A percentile compares a stretch with the other conserved stretches of the same genome.
phyloP scores from a whole-genome alignment of 345 rosid genomes.

The Syzygium jambos region DNA sequence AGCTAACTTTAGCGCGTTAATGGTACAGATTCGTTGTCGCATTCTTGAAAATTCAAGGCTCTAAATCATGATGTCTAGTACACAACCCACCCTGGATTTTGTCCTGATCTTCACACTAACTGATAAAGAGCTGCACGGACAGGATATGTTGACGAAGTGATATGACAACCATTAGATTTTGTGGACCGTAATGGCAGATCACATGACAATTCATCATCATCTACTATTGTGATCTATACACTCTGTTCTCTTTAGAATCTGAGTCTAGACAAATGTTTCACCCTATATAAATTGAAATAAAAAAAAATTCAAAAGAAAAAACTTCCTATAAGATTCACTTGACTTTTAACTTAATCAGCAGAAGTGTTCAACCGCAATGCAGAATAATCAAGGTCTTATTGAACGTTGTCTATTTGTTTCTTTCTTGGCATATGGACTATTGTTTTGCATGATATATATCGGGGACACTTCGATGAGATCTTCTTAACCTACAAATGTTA shows the following conservation, averaged over 20 bases:
- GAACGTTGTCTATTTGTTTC: too few species aligned
- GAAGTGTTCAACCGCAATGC: neutral
- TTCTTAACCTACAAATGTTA: too few species aligned
- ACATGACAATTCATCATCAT: neutral
- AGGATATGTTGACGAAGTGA: neutral
- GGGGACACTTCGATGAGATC: too few species aligned
- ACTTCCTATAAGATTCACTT: neutral
- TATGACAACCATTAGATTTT: neutral
- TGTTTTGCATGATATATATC: too few species aligned
- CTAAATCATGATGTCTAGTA: neutral
- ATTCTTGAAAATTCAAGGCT: neutral
- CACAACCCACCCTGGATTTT: neutral
- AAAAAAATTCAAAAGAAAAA: neutral
- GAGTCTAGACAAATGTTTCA: neutral
- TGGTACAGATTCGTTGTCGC: neutral
- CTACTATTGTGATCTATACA: neutral
- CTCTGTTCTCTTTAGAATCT: neutral
- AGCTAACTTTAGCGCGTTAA: neutral
- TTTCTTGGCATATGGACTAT: too few species aligned
- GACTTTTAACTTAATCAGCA: neutral
- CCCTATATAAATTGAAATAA: neutral
- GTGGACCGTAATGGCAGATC: neutral
- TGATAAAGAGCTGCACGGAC: neutral
- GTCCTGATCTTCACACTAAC: neutral
- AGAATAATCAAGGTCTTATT: neutral